phyloP scores from a whole-genome alignment of 148 eudicot genomes.

The Rhododendron ovatum region DNA sequence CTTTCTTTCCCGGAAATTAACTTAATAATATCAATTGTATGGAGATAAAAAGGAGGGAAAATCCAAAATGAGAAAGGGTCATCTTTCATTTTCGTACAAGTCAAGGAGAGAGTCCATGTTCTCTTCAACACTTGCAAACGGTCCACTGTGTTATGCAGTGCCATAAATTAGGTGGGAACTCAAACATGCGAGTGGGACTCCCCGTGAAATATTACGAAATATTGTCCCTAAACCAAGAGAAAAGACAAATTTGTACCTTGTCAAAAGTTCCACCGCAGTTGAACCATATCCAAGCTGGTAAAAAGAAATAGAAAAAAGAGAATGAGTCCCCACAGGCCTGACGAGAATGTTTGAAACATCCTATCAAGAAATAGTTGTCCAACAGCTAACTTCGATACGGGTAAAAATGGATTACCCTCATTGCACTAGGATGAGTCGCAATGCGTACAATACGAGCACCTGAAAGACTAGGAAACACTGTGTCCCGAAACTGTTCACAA shows the following conservation, averaged over 20 bases:
- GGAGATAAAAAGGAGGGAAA: background rate
- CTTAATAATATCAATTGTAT: background rate
- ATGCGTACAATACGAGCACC: conserved; percentile 96
- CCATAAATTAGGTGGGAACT: background rate
- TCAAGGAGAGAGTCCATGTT: background rate
- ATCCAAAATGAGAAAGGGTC: background rate
- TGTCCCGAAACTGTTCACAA: conserved; percentile 71
- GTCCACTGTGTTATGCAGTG: background rate
- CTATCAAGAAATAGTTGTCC: background rate
- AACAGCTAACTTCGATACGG: background rate
- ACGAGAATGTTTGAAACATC: background rate
- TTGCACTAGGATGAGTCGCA: conserved; percentile 97
- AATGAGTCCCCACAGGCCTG: background rate
- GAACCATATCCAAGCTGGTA: conserved; percentile 97
- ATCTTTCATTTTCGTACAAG: background rate
- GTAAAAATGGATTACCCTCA: conserved; percentile 50
- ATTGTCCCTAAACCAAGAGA: background rate
- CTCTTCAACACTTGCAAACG: conserved; percentile 3
- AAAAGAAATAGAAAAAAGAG: background rate
- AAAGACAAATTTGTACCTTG: conserved; percentile 44
- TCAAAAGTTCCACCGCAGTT: conserved; percentile 69
- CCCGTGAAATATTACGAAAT: background rate
- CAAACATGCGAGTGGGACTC: background rate
- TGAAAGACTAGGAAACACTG: conserved; percentile 78
- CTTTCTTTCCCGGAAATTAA: background rate